Conservation (phyloP, 2,329 filamentous ascomycete genomes). For the Zarea fungicola region DNA sequence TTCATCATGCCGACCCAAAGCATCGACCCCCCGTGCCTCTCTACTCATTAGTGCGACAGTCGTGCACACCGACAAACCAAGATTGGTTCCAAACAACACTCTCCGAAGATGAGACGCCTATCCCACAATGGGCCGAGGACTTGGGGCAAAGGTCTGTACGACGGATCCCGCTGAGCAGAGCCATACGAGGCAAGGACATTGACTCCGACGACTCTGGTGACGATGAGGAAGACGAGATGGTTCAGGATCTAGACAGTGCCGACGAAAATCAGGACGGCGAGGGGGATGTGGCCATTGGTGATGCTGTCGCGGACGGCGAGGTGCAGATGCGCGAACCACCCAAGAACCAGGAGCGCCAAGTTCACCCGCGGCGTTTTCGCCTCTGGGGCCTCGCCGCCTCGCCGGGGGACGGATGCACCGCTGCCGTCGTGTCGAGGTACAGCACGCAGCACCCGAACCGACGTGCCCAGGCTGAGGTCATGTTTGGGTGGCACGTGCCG, state of each 20-base stretch:
- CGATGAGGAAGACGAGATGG: constrained; percentile 18
- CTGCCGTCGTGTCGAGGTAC: constrained; percentile 45
- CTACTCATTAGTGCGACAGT: constrained; percentile 49
- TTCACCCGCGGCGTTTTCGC: constrained; percentile 45
- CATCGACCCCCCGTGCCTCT: constrained; percentile 30
- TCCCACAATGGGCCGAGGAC: constrained; percentile 43
- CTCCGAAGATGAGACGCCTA: constrained; percentile 20
- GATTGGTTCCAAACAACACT: constrained; percentile 52
- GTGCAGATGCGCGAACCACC: constrained; percentile 26
- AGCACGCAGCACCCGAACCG: constrained; percentile 45
- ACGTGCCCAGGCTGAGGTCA: constrained; percentile 29
- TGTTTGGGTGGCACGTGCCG: constrained; percentile 30
- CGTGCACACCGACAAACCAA: constrained; percentile 44
- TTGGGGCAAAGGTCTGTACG: constrained; percentile 40
- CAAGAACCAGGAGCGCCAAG: constrained; percentile 30
- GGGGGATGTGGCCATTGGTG: not conserved
- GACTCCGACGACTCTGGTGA: constrained; percentile 28
- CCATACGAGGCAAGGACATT: constrained; percentile 32
- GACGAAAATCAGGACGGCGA: not conserved
- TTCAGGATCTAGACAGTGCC: not conserved
- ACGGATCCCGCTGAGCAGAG: constrained; percentile 40
- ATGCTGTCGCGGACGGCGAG: constrained; percentile 18
- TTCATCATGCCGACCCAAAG: constrained; percentile 29
- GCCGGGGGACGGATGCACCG: constrained; percentile 47
- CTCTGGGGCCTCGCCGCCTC: constrained; percentile 50